Evolutionary conservation across 805 yeast genomes (phyloP).

Genomic region (Yarrowia yakushimensis): DNA sequence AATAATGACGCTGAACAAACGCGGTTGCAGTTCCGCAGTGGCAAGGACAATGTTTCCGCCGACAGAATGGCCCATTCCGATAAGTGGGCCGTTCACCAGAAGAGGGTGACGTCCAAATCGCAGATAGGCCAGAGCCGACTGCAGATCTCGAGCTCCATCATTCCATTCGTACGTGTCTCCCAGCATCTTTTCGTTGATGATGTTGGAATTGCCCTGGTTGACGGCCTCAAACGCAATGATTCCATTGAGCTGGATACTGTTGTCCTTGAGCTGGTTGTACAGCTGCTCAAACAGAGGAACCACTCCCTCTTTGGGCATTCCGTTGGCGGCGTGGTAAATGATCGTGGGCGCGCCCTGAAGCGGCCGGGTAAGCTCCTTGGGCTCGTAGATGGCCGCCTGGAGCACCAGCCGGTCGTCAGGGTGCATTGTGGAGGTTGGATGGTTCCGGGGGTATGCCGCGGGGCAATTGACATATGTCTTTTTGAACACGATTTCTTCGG

Average conservation of each 20-base stretch:
- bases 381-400: slow-evolving; percentile 15
- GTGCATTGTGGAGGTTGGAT: slow-evolving; percentile 17
- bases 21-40: slow-evolving; percentile 26
- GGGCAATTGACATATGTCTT: slow-evolving; percentile 21
- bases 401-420: slow-evolving; percentile 13
- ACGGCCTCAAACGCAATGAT: slow-evolving; percentile 28
- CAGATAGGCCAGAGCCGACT: slow-evolving; percentile 25
- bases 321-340: slow-evolving; percentile 21
- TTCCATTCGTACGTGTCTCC: slow-evolving; percentile 30
- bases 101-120: slow-evolving; percentile 20
- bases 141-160: slow-evolving; percentile 27
- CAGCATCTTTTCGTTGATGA: slow-evolving; percentile 29
- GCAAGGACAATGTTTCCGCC: slow-evolving; percentile 29
- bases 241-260: slow-evolving; percentile 19
- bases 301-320: slow-evolving; percentile 8
- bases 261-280: slow-evolving; percentile 8
- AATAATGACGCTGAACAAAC: slow-evolving; percentile 26
- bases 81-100: slow-evolving; percentile 27
- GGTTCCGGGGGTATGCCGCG: slow-evolving; percentile 22
- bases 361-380: slow-evolving; percentile 16
- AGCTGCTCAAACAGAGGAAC: slow-evolving; percentile 10
- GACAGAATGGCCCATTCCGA: slow-evolving; percentile 32
- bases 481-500: slow-evolving; percentile 20
- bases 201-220: slow-evolving; percentile 29
- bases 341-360: slow-evolving; percentile 18